Evolutionary conservation across 306 rosid genomes (phyloP).

Genomic region (Albizia julibrissin): DNA sequence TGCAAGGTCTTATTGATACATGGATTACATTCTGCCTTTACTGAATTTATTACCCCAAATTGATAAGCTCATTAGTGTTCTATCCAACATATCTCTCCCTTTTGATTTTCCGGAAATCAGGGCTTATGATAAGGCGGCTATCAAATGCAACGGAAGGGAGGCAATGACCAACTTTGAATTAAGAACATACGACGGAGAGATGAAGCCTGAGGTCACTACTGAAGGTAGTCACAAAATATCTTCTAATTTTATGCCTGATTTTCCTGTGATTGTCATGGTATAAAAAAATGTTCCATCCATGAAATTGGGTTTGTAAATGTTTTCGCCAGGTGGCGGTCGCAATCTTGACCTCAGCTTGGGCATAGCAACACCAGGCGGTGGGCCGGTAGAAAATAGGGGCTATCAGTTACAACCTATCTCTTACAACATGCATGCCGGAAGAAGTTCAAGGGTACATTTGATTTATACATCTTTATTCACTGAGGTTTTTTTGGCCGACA

Average conservation of each 20-base stretch:
- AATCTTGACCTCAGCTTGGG: conserved; percentile 94
- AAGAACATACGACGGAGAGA: conserved; percentile 74
- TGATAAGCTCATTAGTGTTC: conserved; percentile 72
- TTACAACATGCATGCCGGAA: conserved; percentile 46
- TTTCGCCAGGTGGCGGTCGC: conserved; percentile 58
- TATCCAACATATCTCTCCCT: conserved; percentile 75
- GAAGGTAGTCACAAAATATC: conserved; percentile 56
- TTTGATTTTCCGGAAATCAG: conserved; percentile 85
- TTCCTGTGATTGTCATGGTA: background rate
- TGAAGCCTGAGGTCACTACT: conserved; percentile 49
- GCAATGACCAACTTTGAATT: conserved; percentile 96
- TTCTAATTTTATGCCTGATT: conserved; percentile 15
- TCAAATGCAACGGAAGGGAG: conserved; percentile 96
- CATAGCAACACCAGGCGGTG: conserved; percentile 65
- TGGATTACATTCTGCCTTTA: conserved; percentile 77
- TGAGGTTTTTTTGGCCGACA: background rate
- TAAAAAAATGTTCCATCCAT: background rate
- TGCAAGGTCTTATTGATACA: conserved; percentile 98
- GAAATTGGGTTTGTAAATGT: conserved; percentile 19
- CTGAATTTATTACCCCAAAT: conserved; percentile 75
- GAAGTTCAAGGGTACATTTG: conserved; percentile 57
- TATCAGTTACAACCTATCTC: conserved; percentile 57
- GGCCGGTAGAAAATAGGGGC: conserved; percentile 54
- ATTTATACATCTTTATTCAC: background rate
- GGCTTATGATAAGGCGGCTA: conserved; percentile 99